Percentiles rank a stretch among this genome's conserved stretches.
These are phyloP conservation scores for Crithidia brevicula DNA, from an alignment of 208 protist genomes.

Conservation along the genomic window DNA sequence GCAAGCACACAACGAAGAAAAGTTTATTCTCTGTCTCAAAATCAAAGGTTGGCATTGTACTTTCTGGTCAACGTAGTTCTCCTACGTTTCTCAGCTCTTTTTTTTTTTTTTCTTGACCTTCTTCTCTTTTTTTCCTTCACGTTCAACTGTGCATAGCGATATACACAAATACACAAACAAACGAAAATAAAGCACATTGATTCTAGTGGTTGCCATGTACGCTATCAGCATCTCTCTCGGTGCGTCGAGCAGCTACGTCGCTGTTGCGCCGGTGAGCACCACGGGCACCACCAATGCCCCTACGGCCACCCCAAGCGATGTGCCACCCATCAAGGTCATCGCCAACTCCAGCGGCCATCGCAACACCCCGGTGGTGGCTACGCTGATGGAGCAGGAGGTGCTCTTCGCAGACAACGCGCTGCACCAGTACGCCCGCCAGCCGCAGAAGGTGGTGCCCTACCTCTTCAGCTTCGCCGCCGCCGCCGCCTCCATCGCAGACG, in stretches of 20 bases:
- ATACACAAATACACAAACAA: background rate
- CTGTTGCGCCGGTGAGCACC: slow-evolving; percentile 54
- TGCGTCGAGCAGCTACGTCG: slow-evolving; percentile 71
- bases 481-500: slow-evolving; percentile 40
- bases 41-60: no score
- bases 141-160: no score
- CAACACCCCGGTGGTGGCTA: slow-evolving; percentile 66
- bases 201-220: slow-evolving; percentile 42
- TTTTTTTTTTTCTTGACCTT: slow-evolving; percentile 15
- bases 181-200: background rate
- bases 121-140: background rate
- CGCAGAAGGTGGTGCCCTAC: slow-evolving; percentile 80
- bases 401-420: slow-evolving; percentile 84
- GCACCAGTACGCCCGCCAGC: slow-evolving; percentile 66
- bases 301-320: slow-evolving; percentile 8
- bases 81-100: slow-evolving; percentile 4
- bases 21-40: no score
- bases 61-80: no score
- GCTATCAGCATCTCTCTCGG: slow-evolving; percentile 88
- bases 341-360: slow-evolving; percentile 85
- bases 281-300: slow-evolving; percentile 5
- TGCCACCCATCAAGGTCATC: slow-evolving; percentile 57
- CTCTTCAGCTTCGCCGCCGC: slow-evolving; percentile 77
- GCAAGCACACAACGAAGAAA: no score
- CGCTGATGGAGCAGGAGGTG: slow-evolving; percentile 74